Base-by-base conservation (phyloP, 2,329 filamentous ascomycete genomes). In the Fusarium sororula region DNA sequence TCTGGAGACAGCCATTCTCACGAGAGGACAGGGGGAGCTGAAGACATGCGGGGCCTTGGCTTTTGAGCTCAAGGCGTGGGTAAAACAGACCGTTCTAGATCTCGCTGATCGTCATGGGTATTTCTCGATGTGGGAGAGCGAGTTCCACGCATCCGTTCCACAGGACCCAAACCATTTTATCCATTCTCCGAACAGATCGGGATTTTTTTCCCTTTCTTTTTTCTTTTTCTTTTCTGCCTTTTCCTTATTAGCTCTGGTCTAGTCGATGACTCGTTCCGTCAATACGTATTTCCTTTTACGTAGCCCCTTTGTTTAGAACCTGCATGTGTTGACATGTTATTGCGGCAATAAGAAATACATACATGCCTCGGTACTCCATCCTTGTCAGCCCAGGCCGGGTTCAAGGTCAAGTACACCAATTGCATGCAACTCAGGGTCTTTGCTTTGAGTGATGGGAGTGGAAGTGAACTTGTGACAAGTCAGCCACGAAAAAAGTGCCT, bases 41-140 rank as follows among this genome's bases (percentile, higher is more conserved):
- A 68, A 63, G 57, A 48, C 45, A 47, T 51, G 54, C 38, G 65
- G 70, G 57, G 59, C 62, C 56, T 41, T 47, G 45, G 48, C 63
- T 47, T 54, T 44, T 47, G 58, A 61, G 26, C 58, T 69, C 58
- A 54, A 73, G 53, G 65, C 48, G 47, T 69, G 62, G 35, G 44
- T 55, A 61, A 44, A 58, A 47, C 47, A 77, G 77, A 75, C 77
- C 70, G 77, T 75, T 78, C 77, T 75, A 78, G 77, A 78, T 64
- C 59, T 50, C 38, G 30, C 57, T 47, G 74, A 78, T 78, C 77
- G 70, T 77, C 75, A 78, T 75, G 38, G 68, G 66, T 48, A 70
- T 69, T 77, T 74, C 77, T 77, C 26, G 54, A 78, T 73, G 65
- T 70, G 66, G 76, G 63, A 50, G 61, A 55, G 57, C n/a, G 48